Evolutionary conservation across 2,329 filamentous ascomycete genomes (phyloP).

Genomic region (Amphichorda felina): DNA sequence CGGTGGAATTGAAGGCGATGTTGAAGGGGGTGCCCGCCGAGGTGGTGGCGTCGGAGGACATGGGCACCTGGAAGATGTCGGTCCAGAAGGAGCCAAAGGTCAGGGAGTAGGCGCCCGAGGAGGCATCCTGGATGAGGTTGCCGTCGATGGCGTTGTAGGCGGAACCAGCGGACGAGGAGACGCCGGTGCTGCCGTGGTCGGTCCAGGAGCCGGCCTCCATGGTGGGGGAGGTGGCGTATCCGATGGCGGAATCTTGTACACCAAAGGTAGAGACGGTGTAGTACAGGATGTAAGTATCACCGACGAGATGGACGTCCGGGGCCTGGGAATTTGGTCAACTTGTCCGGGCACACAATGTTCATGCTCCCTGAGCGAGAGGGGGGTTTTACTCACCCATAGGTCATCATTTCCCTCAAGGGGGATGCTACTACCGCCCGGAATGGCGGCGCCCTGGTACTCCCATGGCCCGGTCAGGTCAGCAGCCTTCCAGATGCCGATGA

Average conservation of each 20-base stretch:
- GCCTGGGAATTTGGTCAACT: slow-evolving; percentile 4
- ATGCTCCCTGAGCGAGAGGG: background rate
- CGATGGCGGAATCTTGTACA: slow-evolving; percentile 49
- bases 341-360: too few species aligned
- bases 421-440: slow-evolving; percentile 25
- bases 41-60: slow-evolving; percentile 23
- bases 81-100: slow-evolving; percentile 60
- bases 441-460: slow-evolving; percentile 26
- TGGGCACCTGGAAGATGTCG: slow-evolving; percentile 46
- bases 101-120: slow-evolving; percentile 32
- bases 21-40: slow-evolving; percentile 13
- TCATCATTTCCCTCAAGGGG: slow-evolving; percentile 25
- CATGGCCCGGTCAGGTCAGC: slow-evolving; percentile 26
- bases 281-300: slow-evolving; percentile 51
- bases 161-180: slow-evolving; percentile 30
- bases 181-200: slow-evolving; percentile 42
- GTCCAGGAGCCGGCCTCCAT: slow-evolving; percentile 45
- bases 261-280: slow-evolving; percentile 54
- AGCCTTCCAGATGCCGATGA: slow-evolving; percentile 25
- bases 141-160: slow-evolving; percentile 51
- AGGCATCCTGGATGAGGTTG: slow-evolving; percentile 32
- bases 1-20: slow-evolving; percentile 36
- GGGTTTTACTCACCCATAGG: slow-evolving; percentile 21
- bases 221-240: slow-evolving; percentile 31
- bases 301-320: slow-evolving; percentile 25